Percentiles rank a stretch among this genome's conserved stretches.
Conservation (phyloP, 2,329 filamentous ascomycete species). For the Phialemoniopsis sp. region DNA sequence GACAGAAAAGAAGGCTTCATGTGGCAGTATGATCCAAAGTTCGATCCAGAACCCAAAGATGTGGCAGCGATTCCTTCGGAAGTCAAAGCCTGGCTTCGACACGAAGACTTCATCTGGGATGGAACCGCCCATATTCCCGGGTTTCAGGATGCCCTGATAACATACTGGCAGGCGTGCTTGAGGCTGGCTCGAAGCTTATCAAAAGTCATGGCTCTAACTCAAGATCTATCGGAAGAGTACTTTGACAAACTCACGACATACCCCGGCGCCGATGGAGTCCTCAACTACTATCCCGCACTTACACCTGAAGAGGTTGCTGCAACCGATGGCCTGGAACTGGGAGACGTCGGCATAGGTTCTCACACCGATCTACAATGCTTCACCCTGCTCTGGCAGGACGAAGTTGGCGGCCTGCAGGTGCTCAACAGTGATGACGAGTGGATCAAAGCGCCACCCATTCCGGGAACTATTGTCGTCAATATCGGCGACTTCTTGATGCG, state of each 20-base stretch:
- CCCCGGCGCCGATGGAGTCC: constrained; percentile 21
- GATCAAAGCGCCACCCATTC: constrained; percentile 36
- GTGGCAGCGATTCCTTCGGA: constrained; percentile 2
- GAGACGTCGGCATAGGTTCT: constrained; percentile 37
- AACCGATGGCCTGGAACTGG: constrained; percentile 1
- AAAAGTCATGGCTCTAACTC: constrained; percentile 13
- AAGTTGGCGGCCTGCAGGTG: constrained; percentile 35
- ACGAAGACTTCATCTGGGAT: constrained; percentile 16
- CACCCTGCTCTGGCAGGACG: constrained; percentile 45
- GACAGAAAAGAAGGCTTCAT: constrained; percentile 17
- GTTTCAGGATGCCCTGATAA: constrained; percentile 13
- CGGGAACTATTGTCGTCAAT: constrained; percentile 44
- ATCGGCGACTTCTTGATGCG: constrained; percentile 49
- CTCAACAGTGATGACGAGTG: constrained; percentile 35
- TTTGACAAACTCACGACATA: constrained; percentile 33
- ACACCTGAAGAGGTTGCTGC: constrained; percentile 12
- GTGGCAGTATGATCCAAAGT: constrained; percentile 14
- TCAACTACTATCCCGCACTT: constrained; percentile 17
- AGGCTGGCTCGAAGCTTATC: constrained; percentile 13
- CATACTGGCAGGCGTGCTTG: constrained; percentile 16
- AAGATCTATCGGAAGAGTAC: constrained; percentile 18
- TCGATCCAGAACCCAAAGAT: constrained; percentile 9
- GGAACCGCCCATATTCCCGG: constrained; percentile 12
- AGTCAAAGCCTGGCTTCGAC: constrained; percentile 6
- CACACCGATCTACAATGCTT: constrained; percentile 45